phyloP scores from a whole-genome alignment of 2,329 filamentous ascomycete genomes.

The Blastomyces emzantsi region DNA sequence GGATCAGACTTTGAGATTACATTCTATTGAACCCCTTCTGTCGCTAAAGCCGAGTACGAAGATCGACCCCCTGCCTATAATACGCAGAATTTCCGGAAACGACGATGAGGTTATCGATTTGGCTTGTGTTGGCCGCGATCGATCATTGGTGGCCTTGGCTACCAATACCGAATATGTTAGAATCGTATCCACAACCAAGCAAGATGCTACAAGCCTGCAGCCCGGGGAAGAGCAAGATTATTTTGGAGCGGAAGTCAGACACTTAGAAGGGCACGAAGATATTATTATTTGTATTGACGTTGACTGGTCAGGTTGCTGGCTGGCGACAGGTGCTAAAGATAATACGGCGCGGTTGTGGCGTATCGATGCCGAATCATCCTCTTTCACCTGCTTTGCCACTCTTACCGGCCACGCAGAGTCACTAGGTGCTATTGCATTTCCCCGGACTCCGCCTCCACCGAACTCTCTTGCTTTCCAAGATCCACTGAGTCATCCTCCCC shows the following conservation, averaged over 20 bases:
- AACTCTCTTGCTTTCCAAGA: slow-evolving; percentile 62
- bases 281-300: slow-evolving; percentile 92
- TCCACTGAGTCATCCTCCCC: slow-evolving; percentile 69
- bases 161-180: slow-evolving; percentile 93
- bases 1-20: slow-evolving; percentile 78
- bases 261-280: slow-evolving; percentile 84
- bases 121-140: slow-evolving; percentile 71
- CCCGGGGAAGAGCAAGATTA: slow-evolving; percentile 44
- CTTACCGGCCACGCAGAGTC: slow-evolving; percentile 94
- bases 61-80: slow-evolving; percentile 51
- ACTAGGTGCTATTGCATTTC: slow-evolving; percentile 77
- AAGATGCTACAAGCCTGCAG: slow-evolving; percentile 19
- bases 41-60: slow-evolving; percentile 33
- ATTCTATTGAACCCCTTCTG: slow-evolving; percentile 43
- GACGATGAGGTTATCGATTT: slow-evolving; percentile 98
- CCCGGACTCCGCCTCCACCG: slow-evolving; percentile 57
- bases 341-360: slow-evolving; percentile 90
- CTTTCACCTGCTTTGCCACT: slow-evolving; percentile 68
- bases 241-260: slow-evolving; percentile 81
- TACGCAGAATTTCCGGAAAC: slow-evolving; percentile 82
- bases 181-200: slow-evolving; percentile 55
- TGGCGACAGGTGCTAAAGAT: slow-evolving; percentile 93
- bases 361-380: slow-evolving; percentile 64
- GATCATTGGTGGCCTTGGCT: slow-evolving; percentile 75
- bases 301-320: slow-evolving; percentile 96